Conservation (phyloP, 2,329 filamentous ascomycete species). For the Sporothrix dimorphospora region DNA sequence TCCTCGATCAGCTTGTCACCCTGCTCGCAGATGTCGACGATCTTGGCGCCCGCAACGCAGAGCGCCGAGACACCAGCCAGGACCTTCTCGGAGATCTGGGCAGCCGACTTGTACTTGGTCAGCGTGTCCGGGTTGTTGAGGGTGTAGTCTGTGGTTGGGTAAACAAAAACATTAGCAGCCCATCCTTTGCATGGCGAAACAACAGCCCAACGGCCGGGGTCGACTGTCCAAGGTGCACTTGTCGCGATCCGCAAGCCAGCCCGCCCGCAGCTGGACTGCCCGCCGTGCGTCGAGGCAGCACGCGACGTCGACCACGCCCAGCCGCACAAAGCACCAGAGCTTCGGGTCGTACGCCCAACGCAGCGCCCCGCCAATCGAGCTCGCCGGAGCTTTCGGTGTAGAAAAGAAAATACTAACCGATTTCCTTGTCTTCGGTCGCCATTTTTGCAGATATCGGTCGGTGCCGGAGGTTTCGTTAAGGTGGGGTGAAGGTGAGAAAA, state of each 20-base stretch:
- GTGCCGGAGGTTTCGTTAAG: neutral
- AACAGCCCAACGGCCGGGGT: neutral
- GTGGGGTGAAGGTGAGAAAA: neutral
- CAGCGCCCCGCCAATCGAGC: neutral
- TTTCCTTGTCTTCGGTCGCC: conserved; percentile 49
- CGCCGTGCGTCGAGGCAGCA: conserved; percentile 6
- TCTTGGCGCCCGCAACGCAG: conserved; percentile 84
- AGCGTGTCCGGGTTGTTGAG: conserved; percentile 92
- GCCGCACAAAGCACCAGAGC: neutral
- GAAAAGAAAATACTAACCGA: conserved; percentile 44
- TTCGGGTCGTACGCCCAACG: conserved; percentile 1
- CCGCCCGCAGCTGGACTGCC: neutral
- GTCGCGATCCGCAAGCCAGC: conserved; percentile 5
- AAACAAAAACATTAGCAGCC: neutral
- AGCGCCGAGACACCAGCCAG: conserved; percentile 78
- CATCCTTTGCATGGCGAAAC: too few relatives aligned
- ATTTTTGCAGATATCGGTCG: conserved; percentile 41
- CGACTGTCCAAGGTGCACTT: neutral
- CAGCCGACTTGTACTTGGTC: conserved; percentile 98
- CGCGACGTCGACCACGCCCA: conserved; percentile 10
- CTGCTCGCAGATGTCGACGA: conserved; percentile 91
- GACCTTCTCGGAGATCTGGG: conserved; percentile 92
- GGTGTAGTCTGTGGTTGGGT: conserved; percentile 68
- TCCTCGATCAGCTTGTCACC: conserved; percentile 94
- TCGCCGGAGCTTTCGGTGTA: neutral